Base-by-base conservation (phyloP, 2,329 filamentous ascomycete genomes). In the Aspergillus bombycis region DNA sequence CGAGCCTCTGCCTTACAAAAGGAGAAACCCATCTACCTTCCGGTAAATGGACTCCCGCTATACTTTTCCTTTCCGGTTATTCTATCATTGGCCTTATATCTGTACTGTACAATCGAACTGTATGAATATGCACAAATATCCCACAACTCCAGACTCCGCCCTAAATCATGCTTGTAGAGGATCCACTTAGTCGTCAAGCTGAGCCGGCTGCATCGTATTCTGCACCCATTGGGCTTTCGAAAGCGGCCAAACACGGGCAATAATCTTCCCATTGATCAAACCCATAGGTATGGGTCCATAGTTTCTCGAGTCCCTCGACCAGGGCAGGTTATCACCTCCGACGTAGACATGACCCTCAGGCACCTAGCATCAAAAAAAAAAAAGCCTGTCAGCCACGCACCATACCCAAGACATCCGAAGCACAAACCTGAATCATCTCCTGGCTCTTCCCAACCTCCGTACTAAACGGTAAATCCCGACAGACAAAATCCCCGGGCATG, bases 311-410 rank as follows among this genome's bases (percentile, higher is more conserved):
- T 99, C 95, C 67, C 92, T 83, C 28, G 93, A 97, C 72, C 87
- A 90, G 3, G 88, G 84, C 65, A 97, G 74, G 77, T 98, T 98
- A 78, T 99, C 95, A 3, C 95, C 95, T 3, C 89, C 87, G 8
- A 97, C 82, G 88, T 93, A 98, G 72, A 93, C 96, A 82, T 99
- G 95, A 1, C 95, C 95, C 73, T 91, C 84, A 0, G 95, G 95
- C 19, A 99, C 88, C 91, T 96, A 72, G 61, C 36, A 58, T 46
- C 45, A 65, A 52, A 66, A 19, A 34, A 65, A 52, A 66, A 19
- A 34, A 36, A 16, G 12, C 34, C 9, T 21, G 30, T 61, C 28
- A 55, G 50, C 19, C 38, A 62, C 53, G 19, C 7, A 26, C 45
- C 46, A 50, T 16, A 12, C 50, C 16, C 58, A 60, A 7, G 46